Evolutionary conservation across 202 grass and related monocot species (phyloP).

Genomic region (Setaria viridis): DNA sequence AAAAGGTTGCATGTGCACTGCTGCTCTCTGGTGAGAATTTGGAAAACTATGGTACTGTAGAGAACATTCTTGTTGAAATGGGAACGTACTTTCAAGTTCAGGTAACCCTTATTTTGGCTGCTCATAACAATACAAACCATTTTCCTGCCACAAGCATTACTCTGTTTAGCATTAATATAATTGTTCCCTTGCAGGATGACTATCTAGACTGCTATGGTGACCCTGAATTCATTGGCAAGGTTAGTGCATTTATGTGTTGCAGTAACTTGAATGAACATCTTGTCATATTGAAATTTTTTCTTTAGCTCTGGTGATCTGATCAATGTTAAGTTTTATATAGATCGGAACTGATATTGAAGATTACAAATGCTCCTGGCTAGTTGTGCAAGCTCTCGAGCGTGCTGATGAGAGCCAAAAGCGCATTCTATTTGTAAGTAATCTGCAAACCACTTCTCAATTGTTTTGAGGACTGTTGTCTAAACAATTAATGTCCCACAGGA

Average conservation of each 20-base stretch:
- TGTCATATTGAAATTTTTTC: neutral
- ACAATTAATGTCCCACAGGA: slow-evolving; percentile 58
- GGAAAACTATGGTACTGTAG: slow-evolving; percentile 67
- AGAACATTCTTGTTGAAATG: slow-evolving; percentile 96
- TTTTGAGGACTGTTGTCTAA: slow-evolving; percentile 18
- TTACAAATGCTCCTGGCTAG: slow-evolving; percentile 98
- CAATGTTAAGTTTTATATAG: slow-evolving; percentile 47
- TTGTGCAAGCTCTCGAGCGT: slow-evolving; percentile 89
- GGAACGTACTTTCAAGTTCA: slow-evolving; percentile 98
- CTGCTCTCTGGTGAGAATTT: slow-evolving; percentile 83
- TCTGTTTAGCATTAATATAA: slow-evolving; percentile 28
- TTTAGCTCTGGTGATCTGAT: slow-evolving; percentile 39
- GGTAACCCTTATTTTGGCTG: slow-evolving; percentile 47
- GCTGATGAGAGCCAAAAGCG: slow-evolving; percentile 66
- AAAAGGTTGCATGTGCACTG: slow-evolving; percentile 90
- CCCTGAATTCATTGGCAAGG: slow-evolving; percentile 95
- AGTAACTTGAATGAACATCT: slow-evolving; percentile 12
- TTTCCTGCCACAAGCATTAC: slow-evolving; percentile 16
- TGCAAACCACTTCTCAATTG: slow-evolving; percentile 11
- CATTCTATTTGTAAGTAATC: slow-evolving; percentile 70
- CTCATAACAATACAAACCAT: neutral
- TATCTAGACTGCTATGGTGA: slow-evolving; percentile 94
- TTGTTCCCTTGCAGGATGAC: slow-evolving; percentile 77
- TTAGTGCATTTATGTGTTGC: slow-evolving; percentile 32
- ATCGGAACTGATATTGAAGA: slow-evolving; percentile 99